Conservation (phyloP, 371 early-diverging fungal genomes). For the Actinomucor elegans region DNA sequence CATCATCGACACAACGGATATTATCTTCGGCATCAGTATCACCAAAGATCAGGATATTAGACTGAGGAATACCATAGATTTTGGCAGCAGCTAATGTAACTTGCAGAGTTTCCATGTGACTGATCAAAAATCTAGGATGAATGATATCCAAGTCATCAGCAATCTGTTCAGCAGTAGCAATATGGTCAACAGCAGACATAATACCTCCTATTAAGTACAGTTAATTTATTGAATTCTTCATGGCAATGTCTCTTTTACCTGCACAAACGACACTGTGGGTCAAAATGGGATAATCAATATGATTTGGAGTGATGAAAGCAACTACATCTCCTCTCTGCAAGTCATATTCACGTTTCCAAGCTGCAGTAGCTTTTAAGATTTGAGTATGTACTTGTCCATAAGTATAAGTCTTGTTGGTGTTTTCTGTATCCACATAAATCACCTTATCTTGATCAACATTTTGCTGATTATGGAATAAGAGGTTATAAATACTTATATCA, state of each 20-base stretch:
- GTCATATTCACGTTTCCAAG: background rate
- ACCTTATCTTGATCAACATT: slow-evolving; percentile 1
- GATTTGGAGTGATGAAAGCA: slow-evolving; percentile 64
- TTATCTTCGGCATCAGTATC: slow-evolving; percentile 22
- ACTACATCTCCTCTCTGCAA: slow-evolving; percentile 65
- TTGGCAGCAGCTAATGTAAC: slow-evolving; percentile 51
- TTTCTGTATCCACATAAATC: background rate
- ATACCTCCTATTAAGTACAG: slow-evolving; percentile 49
- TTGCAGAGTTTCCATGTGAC: slow-evolving; percentile 34
- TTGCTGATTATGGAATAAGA: background rate
- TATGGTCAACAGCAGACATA: slow-evolving; percentile 60
- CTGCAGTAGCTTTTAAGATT: slow-evolving; percentile 5
- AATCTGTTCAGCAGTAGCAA: slow-evolving; percentile 53
- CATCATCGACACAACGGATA: slow-evolving; percentile 22
- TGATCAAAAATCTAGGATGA: slow-evolving; percentile 40
- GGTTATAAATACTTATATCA: background rate
- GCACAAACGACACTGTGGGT: slow-evolving; percentile 19
- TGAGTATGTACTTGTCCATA: slow-evolving; percentile 6
- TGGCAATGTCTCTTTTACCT: slow-evolving; percentile 2
- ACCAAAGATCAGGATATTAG: slow-evolving; percentile 55
- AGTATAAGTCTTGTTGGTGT: background rate
- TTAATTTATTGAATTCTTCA: background rate
- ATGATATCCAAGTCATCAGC: slow-evolving; percentile 65
- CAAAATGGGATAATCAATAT: slow-evolving; percentile 10
- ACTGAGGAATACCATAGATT: slow-evolving; percentile 44